phyloP scores from a whole-genome alignment of 2,329 filamentous ascomycete genomes.

The Aspergillus udagawae region DNA sequence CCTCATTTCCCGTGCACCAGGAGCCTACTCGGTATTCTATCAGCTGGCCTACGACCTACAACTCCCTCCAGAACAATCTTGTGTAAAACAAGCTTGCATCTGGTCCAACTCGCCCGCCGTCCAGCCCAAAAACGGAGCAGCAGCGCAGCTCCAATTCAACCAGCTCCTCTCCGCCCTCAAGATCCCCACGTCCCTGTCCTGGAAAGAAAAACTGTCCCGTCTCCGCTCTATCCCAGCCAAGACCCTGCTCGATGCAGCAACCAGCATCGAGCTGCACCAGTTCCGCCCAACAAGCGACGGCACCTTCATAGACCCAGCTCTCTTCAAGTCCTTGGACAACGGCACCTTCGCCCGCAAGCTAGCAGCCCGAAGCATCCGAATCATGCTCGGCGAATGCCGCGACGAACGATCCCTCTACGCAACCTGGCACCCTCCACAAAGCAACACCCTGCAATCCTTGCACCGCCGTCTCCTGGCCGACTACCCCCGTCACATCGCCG shows the following conservation, averaged over 20 bases:
- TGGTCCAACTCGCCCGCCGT: slow-evolving; percentile 52
- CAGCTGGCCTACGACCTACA: slow-evolving; percentile 55
- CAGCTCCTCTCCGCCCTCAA: slow-evolving; percentile 44
- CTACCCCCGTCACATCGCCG: slow-evolving; percentile 45
- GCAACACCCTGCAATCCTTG: slow-evolving; percentile 40
- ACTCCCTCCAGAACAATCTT: slow-evolving; percentile 41
- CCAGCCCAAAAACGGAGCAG: slow-evolving; percentile 47
- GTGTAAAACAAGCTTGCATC: slow-evolving; percentile 53
- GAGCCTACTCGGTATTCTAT: slow-evolving; percentile 54
- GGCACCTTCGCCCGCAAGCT: slow-evolving; percentile 47
- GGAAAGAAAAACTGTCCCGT: slow-evolving; percentile 43
- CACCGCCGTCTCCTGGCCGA: slow-evolving; percentile 49
- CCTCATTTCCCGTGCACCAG: slow-evolving; percentile 15
- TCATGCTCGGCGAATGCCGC: slow-evolving; percentile 53
- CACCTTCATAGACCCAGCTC: slow-evolving; percentile 42
- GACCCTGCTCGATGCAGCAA: slow-evolving; percentile 41
- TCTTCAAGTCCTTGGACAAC: slow-evolving; percentile 46
- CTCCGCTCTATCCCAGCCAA: slow-evolving; percentile 41
- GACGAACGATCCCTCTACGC: slow-evolving; percentile 53
- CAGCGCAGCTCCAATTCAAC: slow-evolving; percentile 51
- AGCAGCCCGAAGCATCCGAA: slow-evolving; percentile 42
- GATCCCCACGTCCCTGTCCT: slow-evolving; percentile 40
- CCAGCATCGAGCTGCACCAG: slow-evolving; percentile 46
- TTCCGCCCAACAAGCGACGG: slow-evolving; percentile 53
- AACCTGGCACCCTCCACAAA: slow-evolving; percentile 45